Conservation (phyloP, 108 stramenopile species). For the Mayamaea pseudoterrestris region DNA sequence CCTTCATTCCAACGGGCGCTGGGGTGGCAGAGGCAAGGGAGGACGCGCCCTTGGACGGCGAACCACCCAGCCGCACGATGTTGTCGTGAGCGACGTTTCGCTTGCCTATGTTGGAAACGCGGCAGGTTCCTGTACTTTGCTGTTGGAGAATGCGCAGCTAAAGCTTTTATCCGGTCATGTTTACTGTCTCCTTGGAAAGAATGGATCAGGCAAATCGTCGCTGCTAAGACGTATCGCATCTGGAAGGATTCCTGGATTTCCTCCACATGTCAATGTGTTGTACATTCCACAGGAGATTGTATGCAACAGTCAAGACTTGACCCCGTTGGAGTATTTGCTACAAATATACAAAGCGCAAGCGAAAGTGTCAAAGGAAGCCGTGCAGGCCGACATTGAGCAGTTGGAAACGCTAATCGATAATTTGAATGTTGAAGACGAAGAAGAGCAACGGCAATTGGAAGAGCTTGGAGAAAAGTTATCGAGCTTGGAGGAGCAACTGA, state of each 20-base stretch:
- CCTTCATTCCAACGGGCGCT: conserved; percentile 12
- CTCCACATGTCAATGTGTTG: conserved; percentile 39
- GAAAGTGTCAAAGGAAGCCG: not conserved
- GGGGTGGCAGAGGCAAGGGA: conserved; percentile 73
- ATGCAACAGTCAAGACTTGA: no score
- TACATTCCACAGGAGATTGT: conserved; percentile 59
- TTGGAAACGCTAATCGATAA: conserved; percentile 21
- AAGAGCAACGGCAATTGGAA: conserved; percentile 50
- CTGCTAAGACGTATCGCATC: conserved; percentile 50
- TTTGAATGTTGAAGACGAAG: conserved; percentile 26
- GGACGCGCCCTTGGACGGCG: conserved; percentile 49
- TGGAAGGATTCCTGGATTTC: conserved; percentile 69
- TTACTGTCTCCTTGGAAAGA: conserved; percentile 58
- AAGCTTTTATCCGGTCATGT: conserved; percentile 49
- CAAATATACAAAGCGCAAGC: not conserved
- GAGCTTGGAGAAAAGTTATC: conserved; percentile 55
- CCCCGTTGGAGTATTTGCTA: not conserved
- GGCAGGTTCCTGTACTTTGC: conserved; percentile 20
- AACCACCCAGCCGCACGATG: conserved; percentile 52
- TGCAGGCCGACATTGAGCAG: not conserved
- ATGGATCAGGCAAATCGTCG: conserved; percentile 58
- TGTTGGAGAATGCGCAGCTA: conserved; percentile 51
- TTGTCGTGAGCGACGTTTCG: conserved; percentile 51
- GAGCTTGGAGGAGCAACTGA: conserved; percentile 35
- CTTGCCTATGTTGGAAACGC: conserved; percentile 42